These are phyloP conservation scores for Sporormia fimetaria DNA, from an alignment of 495 filamentous ascomycete genomes.

Conservation along the genomic window DNA sequence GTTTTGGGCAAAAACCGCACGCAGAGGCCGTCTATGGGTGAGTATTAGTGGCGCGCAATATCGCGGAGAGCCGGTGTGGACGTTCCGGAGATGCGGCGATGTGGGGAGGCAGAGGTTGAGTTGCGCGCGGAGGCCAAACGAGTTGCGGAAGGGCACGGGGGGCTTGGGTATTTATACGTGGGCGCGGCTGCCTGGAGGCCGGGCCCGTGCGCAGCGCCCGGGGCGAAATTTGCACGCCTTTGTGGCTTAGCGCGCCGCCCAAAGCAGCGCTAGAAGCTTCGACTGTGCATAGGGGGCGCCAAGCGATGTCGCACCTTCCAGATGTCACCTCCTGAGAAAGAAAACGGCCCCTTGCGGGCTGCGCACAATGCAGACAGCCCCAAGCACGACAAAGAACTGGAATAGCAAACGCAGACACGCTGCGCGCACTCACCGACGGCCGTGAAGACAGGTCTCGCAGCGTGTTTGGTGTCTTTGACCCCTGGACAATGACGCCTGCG, in stretches of 20 bases:
- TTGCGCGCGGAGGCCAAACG: neutral
- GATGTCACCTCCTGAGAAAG: too few relatives aligned
- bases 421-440: too few relatives aligned
- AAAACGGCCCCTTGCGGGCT: too few relatives aligned
- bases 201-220: neutral
- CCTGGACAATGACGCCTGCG: too few relatives aligned
- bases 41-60: neutral
- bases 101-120: neutral
- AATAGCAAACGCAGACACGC: too few relatives aligned
- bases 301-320: too few relatives aligned
- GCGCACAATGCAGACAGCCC: too few relatives aligned
- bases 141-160: neutral
- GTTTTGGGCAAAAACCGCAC: too few relatives aligned
- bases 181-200: conserved; percentile 1
- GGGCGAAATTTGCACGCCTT: neutral
- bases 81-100: neutral
- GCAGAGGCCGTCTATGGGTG: conserved; percentile 2
- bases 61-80: conserved; percentile 2
- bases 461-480: too few relatives aligned
- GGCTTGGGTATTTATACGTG: neutral
- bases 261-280: conserved; percentile 2
- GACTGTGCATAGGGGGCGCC: too few relatives aligned
- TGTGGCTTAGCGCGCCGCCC: neutral
- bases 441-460: too few relatives aligned
- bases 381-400: too few relatives aligned